Evolutionary conservation across 2,329 filamentous ascomycete genomes (phyloP).

Genomic region (Epichloe bromicola): DNA sequence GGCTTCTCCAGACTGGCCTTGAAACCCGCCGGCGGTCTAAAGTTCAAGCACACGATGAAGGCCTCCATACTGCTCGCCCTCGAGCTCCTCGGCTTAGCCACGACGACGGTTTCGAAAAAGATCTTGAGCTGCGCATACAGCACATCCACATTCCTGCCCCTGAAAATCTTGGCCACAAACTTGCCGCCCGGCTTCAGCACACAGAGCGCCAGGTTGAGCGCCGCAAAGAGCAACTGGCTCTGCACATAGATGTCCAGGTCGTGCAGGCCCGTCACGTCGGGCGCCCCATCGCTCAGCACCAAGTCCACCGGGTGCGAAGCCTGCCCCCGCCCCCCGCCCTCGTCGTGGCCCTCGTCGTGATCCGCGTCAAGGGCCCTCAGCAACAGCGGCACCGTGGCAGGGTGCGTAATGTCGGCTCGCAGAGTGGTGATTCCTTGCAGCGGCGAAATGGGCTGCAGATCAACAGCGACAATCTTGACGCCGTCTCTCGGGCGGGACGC

Average conservation of each 20-base stretch:
- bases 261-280: slow-evolving; percentile 91
- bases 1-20: slow-evolving; percentile 63
- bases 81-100: slow-evolving; percentile 88
- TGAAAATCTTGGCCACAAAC: slow-evolving; percentile 97
- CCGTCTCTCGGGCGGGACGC: slow-evolving; percentile 40
- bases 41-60: slow-evolving; percentile 90
- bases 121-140: slow-evolving; percentile 88
- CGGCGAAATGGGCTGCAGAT: slow-evolving; percentile 90
- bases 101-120: slow-evolving; percentile 72
- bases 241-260: slow-evolving; percentile 98
- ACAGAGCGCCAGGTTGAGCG: slow-evolving; percentile 83
- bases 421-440: slow-evolving; percentile 85
- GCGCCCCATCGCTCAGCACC: slow-evolving; percentile 88
- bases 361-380: slow-evolving; percentile 72
- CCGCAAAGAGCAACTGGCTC: slow-evolving; percentile 86
- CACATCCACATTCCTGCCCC: slow-evolving; percentile 87
- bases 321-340: slow-evolving; percentile 16
- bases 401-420: slow-evolving; percentile 93
- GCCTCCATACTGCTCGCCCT: slow-evolving; percentile 95
- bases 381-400: slow-evolving; percentile 82
- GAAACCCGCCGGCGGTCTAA: slow-evolving; percentile 66
- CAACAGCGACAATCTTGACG: slow-evolving; percentile 91
- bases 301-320: slow-evolving; percentile 75
- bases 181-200: slow-evolving; percentile 86
- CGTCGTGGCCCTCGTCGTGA: slow-evolving; percentile 29